Evolutionary conservation across 2,329 filamentous ascomycete genomes (phyloP).

Genomic region (Chaetomium strumarium): DNA sequence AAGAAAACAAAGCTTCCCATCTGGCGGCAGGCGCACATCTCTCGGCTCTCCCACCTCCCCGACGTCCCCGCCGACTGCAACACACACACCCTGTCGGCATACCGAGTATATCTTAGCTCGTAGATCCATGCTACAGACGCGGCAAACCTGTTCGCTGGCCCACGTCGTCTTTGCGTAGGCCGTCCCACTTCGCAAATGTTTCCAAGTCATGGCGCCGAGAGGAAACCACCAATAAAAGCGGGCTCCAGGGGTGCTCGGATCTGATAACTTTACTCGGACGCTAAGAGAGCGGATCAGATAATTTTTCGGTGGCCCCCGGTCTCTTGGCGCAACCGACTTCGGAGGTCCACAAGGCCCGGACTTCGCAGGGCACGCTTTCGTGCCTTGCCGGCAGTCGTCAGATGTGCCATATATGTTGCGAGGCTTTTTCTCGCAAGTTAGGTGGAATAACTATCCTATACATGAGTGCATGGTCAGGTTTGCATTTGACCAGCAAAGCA

Average conservation of each 20-base stretch:
- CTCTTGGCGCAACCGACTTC: slow-evolving; percentile 21
- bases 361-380: not conserved
- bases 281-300: slow-evolving; percentile 29
- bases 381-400: not conserved
- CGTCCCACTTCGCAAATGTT: not conserved
- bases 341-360: slow-evolving; percentile 16
- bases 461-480: too few relatives aligned
- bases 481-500: not conserved
- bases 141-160: slow-evolving; percentile 7
- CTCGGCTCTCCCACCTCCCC: not conserved
- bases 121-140: not conserved
- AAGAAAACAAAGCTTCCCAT: not conserved
- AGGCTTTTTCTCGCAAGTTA: too few relatives aligned
- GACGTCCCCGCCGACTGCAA: not conserved
- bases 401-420: not conserved
- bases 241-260: slow-evolving; percentile 23
- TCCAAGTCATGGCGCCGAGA: slow-evolving; percentile 5
- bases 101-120: not conserved
- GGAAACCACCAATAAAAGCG: slow-evolving; percentile 14
- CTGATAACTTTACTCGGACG: slow-evolving; percentile 31
- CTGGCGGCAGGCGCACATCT: not conserved
- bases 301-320: slow-evolving; percentile 16
- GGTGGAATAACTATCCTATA: too few relatives aligned
- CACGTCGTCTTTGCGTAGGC: not conserved
- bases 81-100: not conserved